Percentiles rank a stretch among this genome's conserved stretches.
Conservation (phyloP, 257 asterid genomes). For the Gentiana straminea region DNA sequence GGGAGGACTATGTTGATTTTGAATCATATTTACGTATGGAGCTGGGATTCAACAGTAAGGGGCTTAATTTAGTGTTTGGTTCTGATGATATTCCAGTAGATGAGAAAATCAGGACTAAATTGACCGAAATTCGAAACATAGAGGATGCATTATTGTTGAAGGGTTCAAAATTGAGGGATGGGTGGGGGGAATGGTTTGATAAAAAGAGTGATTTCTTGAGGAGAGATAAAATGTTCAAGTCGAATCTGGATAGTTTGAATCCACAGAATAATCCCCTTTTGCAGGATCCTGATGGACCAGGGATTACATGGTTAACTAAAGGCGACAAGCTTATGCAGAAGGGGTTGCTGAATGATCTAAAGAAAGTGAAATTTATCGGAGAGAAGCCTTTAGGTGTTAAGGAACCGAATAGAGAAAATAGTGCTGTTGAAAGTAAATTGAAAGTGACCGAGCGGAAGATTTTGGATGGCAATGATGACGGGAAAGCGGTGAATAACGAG, state of each 20-base stretch:
- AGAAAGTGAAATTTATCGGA: slow-evolving; percentile 44
- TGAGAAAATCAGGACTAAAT: slow-evolving; percentile 47
- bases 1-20: slow-evolving; percentile 87
- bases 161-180: slow-evolving; percentile 82
- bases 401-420: slow-evolving; percentile 13
- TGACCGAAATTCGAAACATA: slow-evolving; percentile 40
- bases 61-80: slow-evolving; percentile 42
- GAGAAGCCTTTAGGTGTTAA: slow-evolving; percentile 49
- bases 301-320: slow-evolving; percentile 56
- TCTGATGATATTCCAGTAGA: slow-evolving; percentile 80
- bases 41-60: slow-evolving; percentile 41
- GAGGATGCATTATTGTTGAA: slow-evolving; percentile 87
- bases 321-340: slow-evolving; percentile 68
- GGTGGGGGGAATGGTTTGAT: slow-evolving; percentile 99
- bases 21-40: slow-evolving; percentile 42
- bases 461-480: slow-evolving; percentile 14
- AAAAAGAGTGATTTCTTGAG: slow-evolving; percentile 81
- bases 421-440: slow-evolving; percentile 9
- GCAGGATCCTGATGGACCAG: slow-evolving; percentile 89
- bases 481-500: neutral
- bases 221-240: slow-evolving; percentile 80
- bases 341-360: slow-evolving; percentile 54
- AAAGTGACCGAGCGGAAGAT: slow-evolving; percentile 45
- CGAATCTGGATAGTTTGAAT: slow-evolving; percentile 67
- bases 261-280: slow-evolving; percentile 71